Evolutionary conservation across 176 grass and related monocot species (phyloP).

Genomic region (Oryza punctata): DNA sequence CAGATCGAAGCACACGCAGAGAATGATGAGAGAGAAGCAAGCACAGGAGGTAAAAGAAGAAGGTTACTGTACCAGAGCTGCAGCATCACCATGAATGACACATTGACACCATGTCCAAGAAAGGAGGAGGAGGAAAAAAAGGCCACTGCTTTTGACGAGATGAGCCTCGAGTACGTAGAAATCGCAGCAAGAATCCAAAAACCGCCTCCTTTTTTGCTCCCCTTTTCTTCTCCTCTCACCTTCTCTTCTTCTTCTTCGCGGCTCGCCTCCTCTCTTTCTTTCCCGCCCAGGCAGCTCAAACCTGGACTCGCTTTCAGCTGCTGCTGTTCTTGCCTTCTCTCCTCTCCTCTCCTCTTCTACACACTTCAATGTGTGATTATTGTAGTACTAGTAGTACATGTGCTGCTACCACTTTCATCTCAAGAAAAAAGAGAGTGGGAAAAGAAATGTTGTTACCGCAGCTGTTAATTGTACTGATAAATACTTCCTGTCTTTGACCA

Average conservation of each 20-base stretch:
- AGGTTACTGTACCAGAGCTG: constrained; percentile 40
- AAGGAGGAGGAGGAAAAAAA: constrained; percentile 1
- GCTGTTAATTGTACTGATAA: background rate
- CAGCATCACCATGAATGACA: background rate
- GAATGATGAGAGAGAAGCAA: background rate
- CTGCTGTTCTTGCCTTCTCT: background rate
- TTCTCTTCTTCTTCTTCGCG: background rate
- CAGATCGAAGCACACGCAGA: constrained; percentile 12
- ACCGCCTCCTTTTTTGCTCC: background rate
- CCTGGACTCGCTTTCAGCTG: background rate
- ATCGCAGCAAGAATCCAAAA: constrained; percentile 37
- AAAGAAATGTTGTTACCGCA: background rate
- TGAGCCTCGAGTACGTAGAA: constrained; percentile 7
- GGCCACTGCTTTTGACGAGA: background rate
- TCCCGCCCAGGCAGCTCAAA: constrained; percentile 61
- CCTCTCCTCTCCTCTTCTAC: background rate
- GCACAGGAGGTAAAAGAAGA: background rate
- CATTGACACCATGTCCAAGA: background rate
- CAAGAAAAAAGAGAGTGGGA: background rate
- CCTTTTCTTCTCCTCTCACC: background rate
- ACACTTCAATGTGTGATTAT: background rate
- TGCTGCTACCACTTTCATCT: background rate
- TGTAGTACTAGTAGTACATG: background rate
- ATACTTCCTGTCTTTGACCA: constrained; percentile 35
- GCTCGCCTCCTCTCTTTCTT: background rate